Evolutionary conservation across 2,329 filamentous ascomycete genomes (phyloP), one percentile per base, ranked within the genome.

Genomic region (Graphilbum ipis-grandicollis): DNA sequence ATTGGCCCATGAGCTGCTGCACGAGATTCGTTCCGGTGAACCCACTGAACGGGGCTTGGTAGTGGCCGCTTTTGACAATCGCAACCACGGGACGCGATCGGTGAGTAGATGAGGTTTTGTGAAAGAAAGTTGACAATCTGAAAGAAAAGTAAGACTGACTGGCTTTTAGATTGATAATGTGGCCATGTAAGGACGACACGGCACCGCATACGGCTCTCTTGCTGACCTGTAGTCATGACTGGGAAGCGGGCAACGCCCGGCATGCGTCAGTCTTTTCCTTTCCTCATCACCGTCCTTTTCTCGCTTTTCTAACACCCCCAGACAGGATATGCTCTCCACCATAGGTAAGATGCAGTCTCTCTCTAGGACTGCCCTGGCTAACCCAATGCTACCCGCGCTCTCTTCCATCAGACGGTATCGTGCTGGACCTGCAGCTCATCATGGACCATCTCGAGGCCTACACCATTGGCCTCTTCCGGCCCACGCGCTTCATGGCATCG

Each of bases 241-340:
- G 35, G 35, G 26, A 13, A 12, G n/a, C 17, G 6, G 35, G 35
- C 15, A 36, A 36, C 21, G 13, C 18, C 7, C 28, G 13, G 3
- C 35, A 36, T 13, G 35, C 18, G 35, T 36, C 14, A 32, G 35
- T 8, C 18, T n/a, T 14, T 8, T 9, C 23, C n/a, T 23, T n/a
- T n/a, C n/a, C n/a, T n/a, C n/a, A 30, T 22, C 15, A 17, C 17
- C 21, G 18, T 6, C 34, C n/a, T n/a, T n/a, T n/a, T 29, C 5
- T 12, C 9, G 18, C 19, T 15, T 2, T 12, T 18, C 34, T 35
- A 14, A 35, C 34, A 19, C 17, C 9, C 3, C 12, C 19, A 36
- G 35, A 26, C 35, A 36, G 14, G 35, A 36, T 21, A 32, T 36
- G 35, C 35, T 36, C 6, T 23, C 28, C 9, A 36, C 29, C 7